Conservation (phyloP, 106 monocot genomes). For the Chionographis japonica region DNA sequence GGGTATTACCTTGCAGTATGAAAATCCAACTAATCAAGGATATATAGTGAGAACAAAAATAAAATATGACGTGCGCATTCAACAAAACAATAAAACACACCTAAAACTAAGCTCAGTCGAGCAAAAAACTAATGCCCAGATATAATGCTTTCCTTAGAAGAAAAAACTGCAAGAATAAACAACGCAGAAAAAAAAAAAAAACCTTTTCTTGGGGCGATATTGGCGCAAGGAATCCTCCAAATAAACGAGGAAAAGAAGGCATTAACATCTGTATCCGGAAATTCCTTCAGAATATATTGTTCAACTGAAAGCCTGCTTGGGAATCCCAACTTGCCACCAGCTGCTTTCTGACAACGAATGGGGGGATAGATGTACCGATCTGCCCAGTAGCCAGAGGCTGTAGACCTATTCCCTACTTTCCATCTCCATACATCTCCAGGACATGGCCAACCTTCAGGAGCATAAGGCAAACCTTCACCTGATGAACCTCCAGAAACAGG, state of each 20-base stretch:
- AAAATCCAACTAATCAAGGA: too few relatives aligned
- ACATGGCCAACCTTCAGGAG: constrained; percentile 79
- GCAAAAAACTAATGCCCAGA: neutral
- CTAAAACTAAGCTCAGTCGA: neutral
- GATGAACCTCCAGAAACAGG: constrained; percentile 49
- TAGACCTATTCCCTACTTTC: constrained; percentile 61
- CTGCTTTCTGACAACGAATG: constrained; percentile 17
- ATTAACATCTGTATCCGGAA: constrained; percentile 39
- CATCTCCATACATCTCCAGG: constrained; percentile 79
- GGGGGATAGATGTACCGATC: constrained; percentile 66
- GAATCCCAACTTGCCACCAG: constrained; percentile 17
- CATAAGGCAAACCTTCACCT: constrained; percentile 81
- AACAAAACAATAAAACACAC: too few relatives aligned
- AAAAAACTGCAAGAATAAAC: neutral
- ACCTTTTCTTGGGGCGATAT: constrained; percentile 15
- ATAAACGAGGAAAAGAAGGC: constrained; percentile 63
- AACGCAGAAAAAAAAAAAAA: neutral
- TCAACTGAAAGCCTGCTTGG: constrained; percentile 40
- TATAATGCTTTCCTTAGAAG: neutral
- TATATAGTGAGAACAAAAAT: too few relatives aligned
- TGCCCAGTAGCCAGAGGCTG: constrained; percentile 37
- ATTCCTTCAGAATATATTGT: constrained; percentile 44
- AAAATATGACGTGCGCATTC: too few relatives aligned
- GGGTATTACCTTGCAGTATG: too few relatives aligned
- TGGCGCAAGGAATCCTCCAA: constrained; percentile 56